A percentile compares a stretch with the other conserved stretches of the same genome.
Conservation (phyloP, 148 eudicot genomes). For the Drosera capensis region DNA sequence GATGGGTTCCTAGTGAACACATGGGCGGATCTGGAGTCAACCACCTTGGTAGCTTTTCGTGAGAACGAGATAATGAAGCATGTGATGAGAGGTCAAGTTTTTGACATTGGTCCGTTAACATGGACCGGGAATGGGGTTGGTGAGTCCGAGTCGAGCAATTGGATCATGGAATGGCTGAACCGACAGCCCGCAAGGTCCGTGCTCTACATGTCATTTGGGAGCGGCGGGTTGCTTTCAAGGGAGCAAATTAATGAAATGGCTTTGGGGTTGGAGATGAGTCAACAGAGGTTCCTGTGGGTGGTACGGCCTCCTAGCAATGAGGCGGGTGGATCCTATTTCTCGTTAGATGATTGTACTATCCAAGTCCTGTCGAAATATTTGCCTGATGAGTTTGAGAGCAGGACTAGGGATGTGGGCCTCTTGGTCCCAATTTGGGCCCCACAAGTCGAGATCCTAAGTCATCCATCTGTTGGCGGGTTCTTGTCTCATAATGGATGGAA, state of each 20-base stretch:
- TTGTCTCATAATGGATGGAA: conserved; percentile 9
- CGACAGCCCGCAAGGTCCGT: conserved; percentile 17
- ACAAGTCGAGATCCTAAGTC: conserved; percentile 2
- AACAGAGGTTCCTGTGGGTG: conserved; percentile 30
- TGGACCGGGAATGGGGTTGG: background rate
- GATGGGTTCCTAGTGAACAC: conserved; percentile 34
- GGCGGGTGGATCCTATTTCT: background rate
- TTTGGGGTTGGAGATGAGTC: conserved; percentile 18
- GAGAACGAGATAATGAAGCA: conserved; percentile 8
- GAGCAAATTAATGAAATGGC: conserved; percentile 25
- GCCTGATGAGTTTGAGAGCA: conserved; percentile 4
- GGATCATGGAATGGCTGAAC: conserved; percentile 16
- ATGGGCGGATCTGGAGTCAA: conserved; percentile 31
- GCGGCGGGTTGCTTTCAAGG: conserved; percentile 26
- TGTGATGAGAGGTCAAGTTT: conserved; percentile 15
- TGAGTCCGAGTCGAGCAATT: background rate
- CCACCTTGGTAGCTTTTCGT: conserved; percentile 17
- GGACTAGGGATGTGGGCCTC: background rate
- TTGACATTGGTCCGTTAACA: conserved; percentile 27
- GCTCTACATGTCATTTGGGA: conserved; percentile 32
- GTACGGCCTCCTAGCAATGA: conserved; percentile 1
- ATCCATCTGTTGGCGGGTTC: conserved; percentile 7
- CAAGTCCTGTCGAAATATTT: background rate
- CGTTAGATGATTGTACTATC: background rate
- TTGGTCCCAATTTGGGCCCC: conserved; percentile 6